Evolutionary conservation across 2,329 filamentous ascomycete genomes (phyloP).

Genomic region (Exophiala oligosperma): DNA sequence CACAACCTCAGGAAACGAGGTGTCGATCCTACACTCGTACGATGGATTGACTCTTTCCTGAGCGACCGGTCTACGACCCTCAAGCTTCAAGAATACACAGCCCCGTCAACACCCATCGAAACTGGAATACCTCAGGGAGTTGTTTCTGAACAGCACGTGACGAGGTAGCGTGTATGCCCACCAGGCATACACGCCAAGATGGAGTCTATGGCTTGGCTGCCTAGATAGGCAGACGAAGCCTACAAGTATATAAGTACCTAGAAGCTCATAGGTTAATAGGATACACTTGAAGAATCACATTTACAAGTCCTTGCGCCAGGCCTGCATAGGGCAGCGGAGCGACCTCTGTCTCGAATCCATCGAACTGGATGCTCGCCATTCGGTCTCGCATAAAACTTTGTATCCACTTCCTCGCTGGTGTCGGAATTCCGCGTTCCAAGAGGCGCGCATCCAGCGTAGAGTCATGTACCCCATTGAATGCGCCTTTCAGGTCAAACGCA

Average conservation of each 20-base stretch:
- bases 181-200: no score
- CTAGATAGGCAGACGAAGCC: no score
- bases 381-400: not conserved
- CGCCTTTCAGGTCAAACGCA: not conserved
- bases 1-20: conserved; percentile 24
- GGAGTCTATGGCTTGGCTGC: no score
- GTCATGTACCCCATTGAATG: not conserved
- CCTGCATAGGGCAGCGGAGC: not conserved
- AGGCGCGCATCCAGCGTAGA: not conserved
- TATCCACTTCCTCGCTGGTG: not conserved
- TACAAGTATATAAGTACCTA: no score
- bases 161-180: no score
- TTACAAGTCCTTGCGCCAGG: not conserved
- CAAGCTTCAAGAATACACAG: conserved; percentile 5
- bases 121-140: conserved; percentile 27
- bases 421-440: not conserved
- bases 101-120: conserved; percentile 1
- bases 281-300: no score
- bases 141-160: no score
- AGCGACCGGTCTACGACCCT: conserved; percentile 3
- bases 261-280: no score
- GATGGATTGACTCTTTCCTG: conserved; percentile 26
- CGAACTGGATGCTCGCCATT: not conserved
- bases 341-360: not conserved
- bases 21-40: conserved; percentile 23